Conservation (phyloP, 139 green algal species). For the Chlorokybus atmophyticus region DNA sequence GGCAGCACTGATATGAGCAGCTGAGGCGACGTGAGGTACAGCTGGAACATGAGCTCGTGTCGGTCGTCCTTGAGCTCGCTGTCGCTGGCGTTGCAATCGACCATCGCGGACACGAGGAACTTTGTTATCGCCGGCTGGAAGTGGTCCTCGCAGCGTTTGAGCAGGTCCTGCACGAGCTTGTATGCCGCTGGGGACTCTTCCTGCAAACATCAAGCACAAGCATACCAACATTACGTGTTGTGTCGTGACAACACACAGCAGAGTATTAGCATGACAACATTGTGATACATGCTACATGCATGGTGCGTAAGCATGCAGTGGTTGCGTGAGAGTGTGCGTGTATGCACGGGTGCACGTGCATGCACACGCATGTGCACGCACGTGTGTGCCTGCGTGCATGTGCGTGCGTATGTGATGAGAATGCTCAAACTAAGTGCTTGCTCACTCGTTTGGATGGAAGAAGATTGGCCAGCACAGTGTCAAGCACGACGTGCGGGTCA, state of each 20-base stretch:
- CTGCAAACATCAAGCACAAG: too few relatives aligned
- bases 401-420: not conserved
- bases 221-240: too few relatives aligned
- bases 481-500: slow-evolving; percentile 40
- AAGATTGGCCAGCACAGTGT: slow-evolving; percentile 45
- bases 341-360: not conserved
- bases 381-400: not conserved
- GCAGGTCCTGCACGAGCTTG: slow-evolving; percentile 30
- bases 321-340: not conserved
- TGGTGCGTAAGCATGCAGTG: not conserved
- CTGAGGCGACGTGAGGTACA: slow-evolving; percentile 44
- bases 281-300: too few relatives aligned
- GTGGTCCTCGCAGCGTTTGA: slow-evolving; percentile 33
- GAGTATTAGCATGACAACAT: too few relatives aligned
- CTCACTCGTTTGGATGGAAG: slow-evolving; percentile 13
- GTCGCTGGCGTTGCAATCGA: slow-evolving; percentile 10
- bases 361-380: not conserved
- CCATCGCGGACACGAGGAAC: slow-evolving; percentile 31
- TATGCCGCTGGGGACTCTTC: slow-evolving; percentile 22
- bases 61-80: slow-evolving; percentile 32
- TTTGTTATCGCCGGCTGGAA: slow-evolving; percentile 41
- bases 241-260: too few relatives aligned
- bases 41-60: slow-evolving; percentile 39
- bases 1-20: slow-evolving; percentile 57
- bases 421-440: not conserved